Evolutionary conservation across 441 rosid species (phyloP), one percentile per base, ranked within the genome.

Genomic region (Arabidopsis hybrid): DNA sequence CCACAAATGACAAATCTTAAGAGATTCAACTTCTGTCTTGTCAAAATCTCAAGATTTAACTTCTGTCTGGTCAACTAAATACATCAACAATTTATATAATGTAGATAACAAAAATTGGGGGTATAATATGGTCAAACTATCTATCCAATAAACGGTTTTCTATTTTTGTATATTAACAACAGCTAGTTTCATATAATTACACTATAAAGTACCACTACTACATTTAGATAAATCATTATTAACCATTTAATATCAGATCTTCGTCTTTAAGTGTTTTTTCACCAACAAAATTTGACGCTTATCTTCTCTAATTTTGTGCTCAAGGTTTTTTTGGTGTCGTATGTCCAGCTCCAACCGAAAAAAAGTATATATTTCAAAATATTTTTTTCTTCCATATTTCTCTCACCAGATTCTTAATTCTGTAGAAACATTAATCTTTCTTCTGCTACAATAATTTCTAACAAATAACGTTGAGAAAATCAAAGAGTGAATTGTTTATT

Each of bases 301-400:
- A 32, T 31, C 31, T 69, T n/a, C 53, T 60, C 67, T 66, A 40
- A 21, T 39, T 9, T 50, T 42, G 55, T 18, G 39, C 17, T 51
- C 16, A 64, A 55, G 42, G 50, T 18, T 26, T 60, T 56, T 43
- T 43, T 43, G 43, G 65, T 68, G 51, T 21, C 65, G n/a, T 35
- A 75, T 75, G 74, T 75, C 69, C 69, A 68, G 35, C 74, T 43
- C 65, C 58, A 36, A 52, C 34, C 31, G 16, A 4, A 29, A 55
- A 59, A 38, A 75, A 61, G 69, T 69, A 55, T 11, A 45, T 29
- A 45, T 53, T 29, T 45, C 26, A 21, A 42, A 60, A 13, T 67
- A 21, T 8, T 5, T 4, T 67, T 29, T 46, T 38, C 52, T 40
- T 47, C 6, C 5, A 43, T 43, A 47, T 13, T 38, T 63, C 31